Evolutionary conservation across 78 protist species (phyloP).

Genomic region (Dictyostelium capitatum): DNA sequence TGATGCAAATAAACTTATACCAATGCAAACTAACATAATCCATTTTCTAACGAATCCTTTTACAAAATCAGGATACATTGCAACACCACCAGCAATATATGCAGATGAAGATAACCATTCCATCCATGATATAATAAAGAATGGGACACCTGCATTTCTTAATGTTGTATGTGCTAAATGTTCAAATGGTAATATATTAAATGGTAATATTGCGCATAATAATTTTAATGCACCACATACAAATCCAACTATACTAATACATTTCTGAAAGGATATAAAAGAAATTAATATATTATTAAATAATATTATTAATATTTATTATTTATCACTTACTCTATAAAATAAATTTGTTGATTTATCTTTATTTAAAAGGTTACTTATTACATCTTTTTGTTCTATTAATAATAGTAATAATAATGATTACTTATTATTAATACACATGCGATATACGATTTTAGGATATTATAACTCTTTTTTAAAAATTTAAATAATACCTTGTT

Average conservation of each 20-base stretch:
- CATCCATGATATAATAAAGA: constrained; percentile 36
- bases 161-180: constrained; percentile 45
- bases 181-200: constrained; percentile 61
- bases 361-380: constrained; percentile 16
- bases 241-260: constrained; percentile 49
- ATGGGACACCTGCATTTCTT: neutral
- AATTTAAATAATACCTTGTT: constrained; percentile 27
- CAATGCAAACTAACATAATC: constrained; percentile 44
- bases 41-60: constrained; percentile 63
- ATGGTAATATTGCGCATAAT: constrained; percentile 50
- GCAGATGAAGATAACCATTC: constrained; percentile 68
- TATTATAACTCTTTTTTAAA: no score
- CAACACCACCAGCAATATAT: constrained; percentile 47
- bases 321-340: constrained; percentile 34
- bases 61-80: constrained; percentile 45
- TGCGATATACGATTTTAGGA: no score
- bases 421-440: no score
- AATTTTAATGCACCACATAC: constrained; percentile 54
- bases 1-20: constrained; percentile 3
- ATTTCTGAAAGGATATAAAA: constrained; percentile 29
- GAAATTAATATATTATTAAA: neutral
- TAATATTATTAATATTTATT: neutral
- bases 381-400: constrained; percentile 64
- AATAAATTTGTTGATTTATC: constrained; percentile 31
- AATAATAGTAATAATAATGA: no score